A percentile compares a stretch with the other conserved stretches of the same genome.
Evolutionary conservation across 345 rosid genomes (phyloP).

Genomic region (Hibiscus syriacus): DNA sequence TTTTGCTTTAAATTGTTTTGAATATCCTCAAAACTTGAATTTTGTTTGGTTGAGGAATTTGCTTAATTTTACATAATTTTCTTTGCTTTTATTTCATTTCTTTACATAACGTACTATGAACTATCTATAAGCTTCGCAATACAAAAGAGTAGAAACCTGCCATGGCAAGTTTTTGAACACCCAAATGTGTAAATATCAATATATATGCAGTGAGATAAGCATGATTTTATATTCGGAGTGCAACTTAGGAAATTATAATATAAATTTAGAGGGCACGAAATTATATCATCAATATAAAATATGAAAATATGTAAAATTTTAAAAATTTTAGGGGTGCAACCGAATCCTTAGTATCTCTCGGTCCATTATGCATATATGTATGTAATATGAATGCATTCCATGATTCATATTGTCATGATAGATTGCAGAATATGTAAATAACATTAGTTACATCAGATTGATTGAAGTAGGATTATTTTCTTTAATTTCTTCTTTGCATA

Average conservation of each 20-base stretch:
- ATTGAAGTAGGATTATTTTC: neutral
- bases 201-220: too few species aligned
- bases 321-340: too few species aligned
- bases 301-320: too few species aligned
- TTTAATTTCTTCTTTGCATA: slow-evolving; percentile 7
- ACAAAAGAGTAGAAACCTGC: neutral
- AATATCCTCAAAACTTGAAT: neutral
- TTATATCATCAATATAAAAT: too few species aligned
- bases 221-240: too few species aligned
- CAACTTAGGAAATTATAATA: too few species aligned
- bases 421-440: neutral
- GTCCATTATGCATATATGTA: too few species aligned
- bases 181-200: neutral
- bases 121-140: neutral
- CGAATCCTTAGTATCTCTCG: too few species aligned
- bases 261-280: too few species aligned
- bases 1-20: neutral
- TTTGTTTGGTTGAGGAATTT: neutral
- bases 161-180: neutral
- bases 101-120: neutral
- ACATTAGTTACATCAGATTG: neutral
- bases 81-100: neutral
- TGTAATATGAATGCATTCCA: neutral
- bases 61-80: neutral
- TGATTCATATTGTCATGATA: neutral